phyloP scores from a whole-genome alignment of 495 filamentous ascomycete genomes.

The Penicillium longicatenatum region DNA sequence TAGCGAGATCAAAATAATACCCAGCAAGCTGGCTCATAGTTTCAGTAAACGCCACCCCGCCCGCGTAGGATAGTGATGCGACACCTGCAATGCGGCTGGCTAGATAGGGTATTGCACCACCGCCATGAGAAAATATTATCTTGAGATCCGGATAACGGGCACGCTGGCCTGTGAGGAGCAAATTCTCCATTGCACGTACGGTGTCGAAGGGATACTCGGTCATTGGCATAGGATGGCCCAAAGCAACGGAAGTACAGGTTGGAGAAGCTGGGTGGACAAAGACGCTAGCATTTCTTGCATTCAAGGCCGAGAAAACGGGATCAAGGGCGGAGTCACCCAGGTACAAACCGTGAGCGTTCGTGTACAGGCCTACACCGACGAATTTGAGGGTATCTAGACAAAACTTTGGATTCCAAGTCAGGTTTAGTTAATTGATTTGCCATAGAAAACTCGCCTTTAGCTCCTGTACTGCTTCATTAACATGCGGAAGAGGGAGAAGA shows the following conservation, averaged over 20 bases:
- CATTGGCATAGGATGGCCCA: constrained; percentile 47
- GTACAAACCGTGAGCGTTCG: constrained; percentile 51
- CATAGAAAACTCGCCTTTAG: background rate
- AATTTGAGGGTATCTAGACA: constrained; percentile 32
- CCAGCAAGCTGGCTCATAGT: constrained; percentile 19
- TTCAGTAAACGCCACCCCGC: constrained; percentile 1
- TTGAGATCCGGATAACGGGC: constrained; percentile 43
- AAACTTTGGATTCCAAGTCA: constrained; percentile 6
- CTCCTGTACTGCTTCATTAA: constrained; percentile 22
- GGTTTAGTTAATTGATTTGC: background rate
- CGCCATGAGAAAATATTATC: constrained; percentile 53
- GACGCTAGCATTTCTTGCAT: constrained; percentile 34
- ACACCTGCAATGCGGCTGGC: constrained; percentile 27
- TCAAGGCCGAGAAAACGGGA: constrained; percentile 39
- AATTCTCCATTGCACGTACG: constrained; percentile 48
- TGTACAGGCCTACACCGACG: constrained; percentile 49
- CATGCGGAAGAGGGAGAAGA: constrained; percentile 50
- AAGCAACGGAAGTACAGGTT: constrained; percentile 26
- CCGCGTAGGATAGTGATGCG: constrained; percentile 16
- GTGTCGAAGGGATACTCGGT: constrained; percentile 62
- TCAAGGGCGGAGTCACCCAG: constrained; percentile 47
- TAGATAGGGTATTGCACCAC: constrained; percentile 50
- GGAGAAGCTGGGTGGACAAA: constrained; percentile 57
- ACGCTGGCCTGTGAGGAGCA: constrained; percentile 51
- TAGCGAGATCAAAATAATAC: constrained; percentile 27